Evolutionary conservation across 2,329 filamentous ascomycete genomes (phyloP), one percentile per base, ranked within the genome.

Genomic region (Diaporthe sp.): DNA sequence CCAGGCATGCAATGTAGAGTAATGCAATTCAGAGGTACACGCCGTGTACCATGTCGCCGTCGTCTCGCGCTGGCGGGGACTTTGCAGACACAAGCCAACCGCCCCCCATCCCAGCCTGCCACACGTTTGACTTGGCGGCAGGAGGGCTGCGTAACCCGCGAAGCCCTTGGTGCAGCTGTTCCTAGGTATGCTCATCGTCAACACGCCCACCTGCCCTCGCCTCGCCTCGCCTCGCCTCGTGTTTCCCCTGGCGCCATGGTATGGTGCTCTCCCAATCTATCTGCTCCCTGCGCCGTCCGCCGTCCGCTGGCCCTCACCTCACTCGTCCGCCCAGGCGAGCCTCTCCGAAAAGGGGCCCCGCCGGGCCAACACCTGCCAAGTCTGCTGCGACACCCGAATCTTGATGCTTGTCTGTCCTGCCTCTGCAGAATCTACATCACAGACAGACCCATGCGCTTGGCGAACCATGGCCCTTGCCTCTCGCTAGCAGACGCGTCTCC

Each of bases 61-160:
- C 34, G 46, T 53, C 65, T 53, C 31, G 51, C 46, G 49, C 46
- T 42, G 51, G 49, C 44, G 49, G 61, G 61, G 42, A 49, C 61
- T 49, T 49, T 44, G 42, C 42, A 46, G 7, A 34, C 42, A 46
- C 60, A 60, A 60, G 19, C 39, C 34, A 22, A 10, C 9, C 31
- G 8, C 9, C 34, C n/a, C 61, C 62, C 62, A 49, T 34, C 25
- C 61, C 19, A 34, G 44, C 58, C 58, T 75, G 73, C 57, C 73
- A 72, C 73, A 61, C 49, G 73, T 75, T 75, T 75, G 73, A 75
- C 73, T 75, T 72, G 73, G 73, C 73, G 25, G 46, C 51, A 46
- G 22, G 34, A 46, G 68, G 53, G 73, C 73, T 61, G 44, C 57
- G 34, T 49, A 62, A 39, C 31, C 28, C 49, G n/a, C 55, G 55